phyloP scores from a whole-genome alignment of 805 yeast genomes.

The Phaffomyces antillensis region DNA sequence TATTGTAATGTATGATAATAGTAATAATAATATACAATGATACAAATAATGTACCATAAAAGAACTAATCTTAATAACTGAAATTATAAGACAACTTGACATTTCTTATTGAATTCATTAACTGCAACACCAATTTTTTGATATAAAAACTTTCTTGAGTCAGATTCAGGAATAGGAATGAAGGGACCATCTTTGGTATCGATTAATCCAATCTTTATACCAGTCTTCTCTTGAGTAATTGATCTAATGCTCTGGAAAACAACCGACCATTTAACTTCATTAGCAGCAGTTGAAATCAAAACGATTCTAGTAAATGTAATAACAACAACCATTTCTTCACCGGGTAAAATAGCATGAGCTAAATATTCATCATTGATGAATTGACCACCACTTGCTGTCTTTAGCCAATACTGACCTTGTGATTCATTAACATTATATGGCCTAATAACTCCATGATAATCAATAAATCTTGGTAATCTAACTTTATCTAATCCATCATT shows the following conservation, averaged over 20 bases:
- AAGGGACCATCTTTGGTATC: constrained; percentile 57
- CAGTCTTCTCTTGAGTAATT: constrained; percentile 71
- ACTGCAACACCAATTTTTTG: constrained; percentile 75
- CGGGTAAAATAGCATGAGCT: constrained; percentile 80
- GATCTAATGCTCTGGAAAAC: constrained; percentile 57
- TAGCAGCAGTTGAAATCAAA: constrained; percentile 53
- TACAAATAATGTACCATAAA: too few relatives aligned
- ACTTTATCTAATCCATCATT: constrained; percentile 69
- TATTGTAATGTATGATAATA: too few relatives aligned
- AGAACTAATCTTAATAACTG: too few relatives aligned
- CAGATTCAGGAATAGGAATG: constrained; percentile 68
- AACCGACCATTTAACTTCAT: constrained; percentile 67
- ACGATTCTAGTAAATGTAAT: constrained; percentile 68
- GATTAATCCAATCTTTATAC: constrained; percentile 60
- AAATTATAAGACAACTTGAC: constrained; percentile 39
- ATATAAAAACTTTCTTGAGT: constrained; percentile 60
- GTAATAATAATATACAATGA: too few relatives aligned
- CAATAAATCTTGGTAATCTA: constrained; percentile 73
- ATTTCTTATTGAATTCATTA: constrained; percentile 63
- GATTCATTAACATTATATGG: constrained; percentile 78
- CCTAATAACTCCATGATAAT: constrained; percentile 63
- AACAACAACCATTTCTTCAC: constrained; percentile 69
- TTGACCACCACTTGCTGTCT: constrained; percentile 73
- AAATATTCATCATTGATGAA: constrained; percentile 67
- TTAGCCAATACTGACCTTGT: constrained; percentile 91